A percentile compares a stretch with the other conserved stretches of the same genome.
These are phyloP conservation scores for Phytophthora sansomeana DNA, from an alignment of 352 stramenopile species.

Conservation along the genomic window DNA sequence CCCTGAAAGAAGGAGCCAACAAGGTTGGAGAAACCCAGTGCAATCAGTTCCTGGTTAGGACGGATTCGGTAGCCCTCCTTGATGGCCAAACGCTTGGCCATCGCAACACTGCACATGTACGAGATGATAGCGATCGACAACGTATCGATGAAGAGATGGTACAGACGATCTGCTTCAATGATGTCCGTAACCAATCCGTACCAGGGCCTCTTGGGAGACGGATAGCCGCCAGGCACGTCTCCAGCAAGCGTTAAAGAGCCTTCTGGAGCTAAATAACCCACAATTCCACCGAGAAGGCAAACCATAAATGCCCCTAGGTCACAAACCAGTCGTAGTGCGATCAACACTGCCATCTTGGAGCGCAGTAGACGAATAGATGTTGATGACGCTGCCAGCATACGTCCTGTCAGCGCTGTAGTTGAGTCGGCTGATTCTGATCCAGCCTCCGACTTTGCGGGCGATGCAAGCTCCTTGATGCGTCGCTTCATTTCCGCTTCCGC, in stretches of 20 bases:
- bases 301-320: constrained; percentile 82
- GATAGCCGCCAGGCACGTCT: constrained; percentile 72
- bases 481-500: constrained; percentile 32
- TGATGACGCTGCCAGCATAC: constrained; percentile 39
- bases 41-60: constrained; percentile 91
- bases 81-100: constrained; percentile 86
- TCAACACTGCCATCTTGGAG: constrained; percentile 43
- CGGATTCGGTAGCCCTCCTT: constrained; percentile 86
- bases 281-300: constrained; percentile 75
- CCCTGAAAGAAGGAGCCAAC: constrained; percentile 88
- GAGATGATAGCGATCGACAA: constrained; percentile 90
- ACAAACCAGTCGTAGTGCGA: constrained; percentile 56
- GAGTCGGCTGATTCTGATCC: constrained; percentile 57
- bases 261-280: constrained; percentile 67
- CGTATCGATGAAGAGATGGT: constrained; percentile 73
- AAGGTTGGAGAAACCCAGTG: constrained; percentile 92
- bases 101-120: constrained; percentile 94
- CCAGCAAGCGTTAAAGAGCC: constrained; percentile 79
- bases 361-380: constrained; percentile 37
- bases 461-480: constrained; percentile 51
- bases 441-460: constrained; percentile 54
- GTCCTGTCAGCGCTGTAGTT: constrained; percentile 56
- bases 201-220: constrained; percentile 60
- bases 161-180: constrained; percentile 61
- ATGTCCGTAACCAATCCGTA: constrained; percentile 50